Evolutionary conservation across 2,329 filamentous ascomycete species (phyloP).

Genomic region (Trichoderma pleuroti): DNA sequence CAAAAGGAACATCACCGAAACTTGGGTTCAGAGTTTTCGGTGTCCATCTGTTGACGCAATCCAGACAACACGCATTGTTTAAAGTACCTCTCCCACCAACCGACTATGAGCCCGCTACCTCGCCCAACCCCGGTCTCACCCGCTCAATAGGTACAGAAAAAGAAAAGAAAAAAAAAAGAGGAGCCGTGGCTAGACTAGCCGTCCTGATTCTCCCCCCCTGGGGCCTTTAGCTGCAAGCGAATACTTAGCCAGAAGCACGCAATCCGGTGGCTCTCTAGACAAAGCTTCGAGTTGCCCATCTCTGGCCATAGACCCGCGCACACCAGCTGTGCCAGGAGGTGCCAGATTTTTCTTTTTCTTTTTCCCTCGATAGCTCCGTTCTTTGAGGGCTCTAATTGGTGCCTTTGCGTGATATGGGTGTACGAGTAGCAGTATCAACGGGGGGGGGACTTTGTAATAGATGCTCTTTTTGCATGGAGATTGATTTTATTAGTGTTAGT

Average conservation of each 20-base stretch:
- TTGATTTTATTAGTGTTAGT: not conserved
- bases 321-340: not conserved
- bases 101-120: not conserved
- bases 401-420: not conserved
- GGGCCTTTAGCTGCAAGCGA: constrained; percentile 12
- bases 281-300: constrained; percentile 17
- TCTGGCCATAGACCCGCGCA: not conserved
- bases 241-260: constrained; percentile 37
- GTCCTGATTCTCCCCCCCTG: not conserved
- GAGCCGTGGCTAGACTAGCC: constrained; percentile 1
- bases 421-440: not conserved
- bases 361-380: not conserved
- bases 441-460: not conserved
- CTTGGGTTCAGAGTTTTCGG: not conserved
- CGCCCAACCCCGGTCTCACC: not conserved
- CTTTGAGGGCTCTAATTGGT: not conserved
- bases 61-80: too few relatives aligned
- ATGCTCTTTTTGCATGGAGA: not conserved
- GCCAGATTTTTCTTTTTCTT: not conserved
- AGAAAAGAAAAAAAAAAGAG: constrained; percentile 1
- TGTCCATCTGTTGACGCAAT: constrained; percentile 14
- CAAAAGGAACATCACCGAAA: not conserved
- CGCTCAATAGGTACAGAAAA: not conserved
- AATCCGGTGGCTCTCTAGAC: constrained; percentile 28
- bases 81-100: not conserved